A percentile compares a stretch with the other conserved stretches of the same genome.
These are phyloP conservation scores for Aureobasidium melanogenum DNA, from an alignment of 2,329 filamentous ascomycete genomes.

Conservation along the genomic window DNA sequence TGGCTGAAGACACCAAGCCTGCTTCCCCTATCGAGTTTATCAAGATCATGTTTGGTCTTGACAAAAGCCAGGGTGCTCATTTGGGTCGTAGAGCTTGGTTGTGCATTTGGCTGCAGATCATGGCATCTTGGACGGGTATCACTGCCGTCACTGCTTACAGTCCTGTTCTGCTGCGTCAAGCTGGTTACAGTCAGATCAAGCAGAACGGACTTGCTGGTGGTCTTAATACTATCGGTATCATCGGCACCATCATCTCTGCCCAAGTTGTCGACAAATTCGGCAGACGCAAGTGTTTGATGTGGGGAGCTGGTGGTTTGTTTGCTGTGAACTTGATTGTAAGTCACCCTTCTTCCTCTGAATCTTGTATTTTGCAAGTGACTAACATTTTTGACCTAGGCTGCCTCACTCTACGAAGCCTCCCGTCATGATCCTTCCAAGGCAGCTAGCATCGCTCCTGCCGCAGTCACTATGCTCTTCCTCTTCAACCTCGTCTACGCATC, in stretches of 20 bases:
- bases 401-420: conserved; percentile 36
- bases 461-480: conserved; percentile 41
- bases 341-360: background rate
- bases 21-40: conserved; percentile 32
- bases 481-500: conserved; percentile 46
- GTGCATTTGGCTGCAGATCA: conserved; percentile 37
- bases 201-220: conserved; percentile 42
- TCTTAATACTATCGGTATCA: conserved; percentile 43
- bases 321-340: conserved; percentile 33
- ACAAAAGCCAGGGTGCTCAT: conserved; percentile 25
- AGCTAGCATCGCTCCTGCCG: conserved; percentile 34
- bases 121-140: conserved; percentile 38
- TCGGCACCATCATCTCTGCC: conserved; percentile 43
- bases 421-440: conserved; percentile 28
- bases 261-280: conserved; percentile 44
- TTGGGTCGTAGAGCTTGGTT: conserved; percentile 35
- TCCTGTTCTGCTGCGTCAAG: conserved; percentile 26
- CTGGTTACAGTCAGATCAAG: conserved; percentile 31
- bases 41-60: conserved; percentile 28
- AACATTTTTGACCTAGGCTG: conserved; percentile 20
- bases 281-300: conserved; percentile 34
- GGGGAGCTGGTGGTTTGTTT: conserved; percentile 31
- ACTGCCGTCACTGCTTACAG: conserved; percentile 29
- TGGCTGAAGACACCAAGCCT: conserved; percentile 23
- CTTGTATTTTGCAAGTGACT: too few relatives aligned